Evolutionary conservation across 192 early-diverging fungal genomes (phyloP).

Genomic region (Nowakowskiella sp.): DNA sequence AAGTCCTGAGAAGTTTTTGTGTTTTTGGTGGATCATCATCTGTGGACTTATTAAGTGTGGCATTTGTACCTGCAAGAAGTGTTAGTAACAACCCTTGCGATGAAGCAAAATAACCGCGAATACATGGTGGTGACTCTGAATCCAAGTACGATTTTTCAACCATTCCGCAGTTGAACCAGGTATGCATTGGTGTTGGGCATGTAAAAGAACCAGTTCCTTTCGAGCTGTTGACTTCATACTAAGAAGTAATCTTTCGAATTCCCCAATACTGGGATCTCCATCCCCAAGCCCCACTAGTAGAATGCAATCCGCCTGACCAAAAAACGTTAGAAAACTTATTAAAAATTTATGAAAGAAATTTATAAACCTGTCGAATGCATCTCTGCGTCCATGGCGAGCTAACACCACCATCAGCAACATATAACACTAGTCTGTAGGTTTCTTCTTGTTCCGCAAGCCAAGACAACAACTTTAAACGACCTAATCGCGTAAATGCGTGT

Average conservation of each 20-base stretch:
- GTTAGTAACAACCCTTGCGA: not conserved
- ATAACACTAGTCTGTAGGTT: slow-evolving; percentile 74
- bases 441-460: slow-evolving; percentile 97
- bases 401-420: slow-evolving; percentile 89
- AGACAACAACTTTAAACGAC: slow-evolving; percentile 80
- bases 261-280: slow-evolving; percentile 78
- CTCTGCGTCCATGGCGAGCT: slow-evolving; percentile 89
- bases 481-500: slow-evolving; percentile 85
- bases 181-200: slow-evolving; percentile 63
- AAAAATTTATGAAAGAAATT: not conserved
- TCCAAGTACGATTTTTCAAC: slow-evolving; percentile 88
- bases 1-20: slow-evolving; percentile 21
- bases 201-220: slow-evolving; percentile 92
- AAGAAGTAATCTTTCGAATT: slow-evolving; percentile 84
- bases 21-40: slow-evolving; percentile 18
- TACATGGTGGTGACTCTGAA: slow-evolving; percentile 96
- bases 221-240: slow-evolving; percentile 95
- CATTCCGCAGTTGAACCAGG: slow-evolving; percentile 83
- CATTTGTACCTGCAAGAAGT: slow-evolving; percentile 36
- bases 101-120: slow-evolving; percentile 9
- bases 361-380: slow-evolving; percentile 72
- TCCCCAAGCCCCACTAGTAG: slow-evolving; percentile 89
- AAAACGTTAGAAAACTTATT: slow-evolving; percentile 5
- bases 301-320: slow-evolving; percentile 77
- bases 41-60: slow-evolving; percentile 20